Base-by-base conservation (phyloP, 768 basidiomycete species). In the Panaeolus papilionaceus region DNA sequence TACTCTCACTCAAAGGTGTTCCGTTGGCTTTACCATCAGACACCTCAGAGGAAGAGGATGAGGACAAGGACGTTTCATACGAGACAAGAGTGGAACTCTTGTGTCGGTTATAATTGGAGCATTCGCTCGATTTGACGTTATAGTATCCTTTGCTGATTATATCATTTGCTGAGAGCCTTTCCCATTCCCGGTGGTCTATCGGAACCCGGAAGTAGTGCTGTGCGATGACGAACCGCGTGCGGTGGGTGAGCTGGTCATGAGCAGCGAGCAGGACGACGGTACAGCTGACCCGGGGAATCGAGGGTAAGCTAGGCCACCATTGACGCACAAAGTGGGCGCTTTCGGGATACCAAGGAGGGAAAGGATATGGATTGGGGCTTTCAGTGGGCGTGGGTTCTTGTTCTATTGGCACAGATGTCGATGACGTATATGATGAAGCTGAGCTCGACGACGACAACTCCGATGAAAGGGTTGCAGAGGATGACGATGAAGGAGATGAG, bases 131-230 rank as follows among this genome's bases (percentile, higher is more conserved):
- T 38, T 54, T 12, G 12, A 63, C 44, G 49, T 62, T 47, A 7
- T 54, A 45, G 4, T 45, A 49, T 38, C 67, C 71, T 26, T 64
- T 49, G 66, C 66, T 63, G 37, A 66, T 68, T 33, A 65, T 71
- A 18, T 66, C 62, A 26, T 70, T 71, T 44, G 73, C 73, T 37
- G 68, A 67, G 37, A 71, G 66, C 26, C 65, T 68, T 66, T 71
- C 69, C 80, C 79, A 80, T 65, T 79, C 77, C 23, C 64, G 68
- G 39, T 78, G 76, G 20, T 78, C 75, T 45, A 92, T 81, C 6
- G 91, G 91, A 0, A 92, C 90, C 12, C 85, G 80, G 74, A 92
- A 92, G 75, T 92, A 92, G 74, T 92, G 91, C 71, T 92, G 91
- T 2, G 89, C 89, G 11, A 92, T 83, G 26, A 91, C 87, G 69